phyloP scores from a whole-genome alignment of 495 filamentous ascomycete species.

The Daldinia decipiens region DNA sequence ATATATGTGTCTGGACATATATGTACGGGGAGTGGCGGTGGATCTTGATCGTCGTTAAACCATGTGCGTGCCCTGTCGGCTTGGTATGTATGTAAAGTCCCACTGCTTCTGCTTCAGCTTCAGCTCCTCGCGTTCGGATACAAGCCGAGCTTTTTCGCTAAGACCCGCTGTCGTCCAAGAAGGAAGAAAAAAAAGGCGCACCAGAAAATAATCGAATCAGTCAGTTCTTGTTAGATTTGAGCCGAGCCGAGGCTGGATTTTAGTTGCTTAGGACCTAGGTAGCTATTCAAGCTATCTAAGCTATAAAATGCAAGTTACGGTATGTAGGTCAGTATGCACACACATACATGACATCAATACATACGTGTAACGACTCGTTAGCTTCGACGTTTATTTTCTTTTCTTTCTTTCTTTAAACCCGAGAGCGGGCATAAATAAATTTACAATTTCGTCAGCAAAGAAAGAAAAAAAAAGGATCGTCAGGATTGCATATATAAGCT shows the following conservation, averaged over 20 bases:
- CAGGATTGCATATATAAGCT: not conserved
- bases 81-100: conserved; percentile 28
- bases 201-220: conserved; percentile 4
- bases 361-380: not conserved
- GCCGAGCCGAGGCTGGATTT: conserved; percentile 3
- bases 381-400: not conserved
- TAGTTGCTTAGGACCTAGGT: not conserved
- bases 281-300: not conserved
- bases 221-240: not conserved
- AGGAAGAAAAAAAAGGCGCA: not conserved
- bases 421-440: not conserved
- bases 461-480: not conserved
- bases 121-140: conserved; percentile 10
- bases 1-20: not conserved
- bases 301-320: not conserved
- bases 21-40: conserved; percentile 18
- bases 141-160: conserved; percentile 1
- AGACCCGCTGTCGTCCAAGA: conserved; percentile 7
- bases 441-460: not conserved
- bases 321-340: not conserved
- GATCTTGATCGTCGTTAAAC: conserved; percentile 37
- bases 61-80: conserved; percentile 39
- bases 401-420: not conserved
- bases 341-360: not conserved
- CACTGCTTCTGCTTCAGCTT: conserved; percentile 9